Evolutionary conservation across 225 moss, liverwort and hornwort genomes (phyloP), one percentile per base, ranked within the genome.

Genomic region (Sphagnum contortum): DNA sequence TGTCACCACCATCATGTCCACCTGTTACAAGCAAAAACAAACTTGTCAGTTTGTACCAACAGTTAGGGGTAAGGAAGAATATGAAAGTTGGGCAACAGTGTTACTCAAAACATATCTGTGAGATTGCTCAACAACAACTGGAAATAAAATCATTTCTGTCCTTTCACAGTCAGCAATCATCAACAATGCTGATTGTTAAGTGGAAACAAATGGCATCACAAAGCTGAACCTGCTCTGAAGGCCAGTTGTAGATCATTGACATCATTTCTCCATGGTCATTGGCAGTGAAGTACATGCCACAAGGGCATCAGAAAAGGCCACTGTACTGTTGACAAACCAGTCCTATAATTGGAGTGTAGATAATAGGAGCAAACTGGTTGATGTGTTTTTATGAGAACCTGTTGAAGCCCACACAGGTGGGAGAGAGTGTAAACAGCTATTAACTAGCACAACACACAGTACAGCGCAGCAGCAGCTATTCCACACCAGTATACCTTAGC

Each of bases 1-100:
- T 69, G 94, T 94, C 65, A 94, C 94, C 65, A 94, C 94, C 64
- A 94, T 91, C 94, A 94, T 89, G 68, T 94, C 94, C 75, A 94
- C 94, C 87, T 91, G 84, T 66, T 61, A 66, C 29, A 29, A 29
- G 29, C 29, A 29, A 29, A 29, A 29, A 29, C 29, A 29, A 29
- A 29, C 29, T 29, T 29, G 29, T 29, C 29, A 29, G 29, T 29
- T 29, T 29, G 29, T 29, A 29, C 29, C 29, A 29, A 29, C 29
- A 29, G 29, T 29, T 29, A 29, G 29, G 29, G 29, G 29, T 29
- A 29, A 29, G 29, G 29, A 29, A 29, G 29, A 29, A 29, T 29
- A 29, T 29, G 29, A 29, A 29, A 29, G 29, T 29, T 29, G 29
- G 29, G 29, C 29, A 29, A 29, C 29, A 29, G 29, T 1, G 1